Percentiles rank a stretch among this genome's conserved stretches.
Conservation (phyloP, 192 early-diverging fungal species). For the Obelidium mucronatum region DNA sequence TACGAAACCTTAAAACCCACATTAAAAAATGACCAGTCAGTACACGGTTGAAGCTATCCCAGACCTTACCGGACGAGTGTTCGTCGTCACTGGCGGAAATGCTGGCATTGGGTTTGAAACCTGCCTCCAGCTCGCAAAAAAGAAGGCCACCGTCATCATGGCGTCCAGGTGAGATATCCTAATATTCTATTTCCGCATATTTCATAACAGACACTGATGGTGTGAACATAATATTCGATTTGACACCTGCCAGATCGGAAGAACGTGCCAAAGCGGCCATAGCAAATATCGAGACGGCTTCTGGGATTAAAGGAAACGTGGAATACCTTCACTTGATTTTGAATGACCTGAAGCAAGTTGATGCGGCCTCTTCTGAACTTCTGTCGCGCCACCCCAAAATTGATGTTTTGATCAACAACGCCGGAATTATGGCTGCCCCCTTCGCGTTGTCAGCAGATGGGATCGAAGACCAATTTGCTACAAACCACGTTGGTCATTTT, state of each 20-base stretch:
- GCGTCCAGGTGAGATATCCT: too few species aligned
- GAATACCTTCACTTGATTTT: slow-evolving; percentile 42
- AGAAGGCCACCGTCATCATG: too few species aligned
- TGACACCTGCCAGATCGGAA: slow-evolving; percentile 34
- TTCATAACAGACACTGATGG: too few species aligned
- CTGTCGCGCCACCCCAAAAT: slow-evolving; percentile 41
- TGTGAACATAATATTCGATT: too few species aligned
- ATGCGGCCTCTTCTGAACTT: slow-evolving; percentile 44
- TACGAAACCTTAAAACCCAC: too few species aligned
- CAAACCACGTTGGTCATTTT: slow-evolving; percentile 69
- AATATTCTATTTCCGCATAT: too few species aligned
- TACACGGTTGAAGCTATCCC: neutral
- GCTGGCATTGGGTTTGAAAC: slow-evolving; percentile 45
- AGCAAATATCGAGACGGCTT: slow-evolving; percentile 34
- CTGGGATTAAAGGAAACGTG: slow-evolving; percentile 24
- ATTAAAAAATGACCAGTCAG: too few species aligned
- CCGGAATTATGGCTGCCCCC: slow-evolving; percentile 71
- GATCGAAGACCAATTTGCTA: slow-evolving; percentile 72
- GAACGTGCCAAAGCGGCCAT: slow-evolving; percentile 42
- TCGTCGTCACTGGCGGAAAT: too few species aligned
- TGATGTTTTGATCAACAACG: slow-evolving; percentile 69
- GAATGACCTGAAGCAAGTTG: slow-evolving; percentile 44
- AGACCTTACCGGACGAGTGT: neutral
- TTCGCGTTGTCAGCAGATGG: slow-evolving; percentile 59
- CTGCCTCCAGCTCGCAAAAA: slow-evolving; percentile 16